Conservation (phyloP, 768 basidiomycete species). For the Phylloporus scabripes region DNA sequence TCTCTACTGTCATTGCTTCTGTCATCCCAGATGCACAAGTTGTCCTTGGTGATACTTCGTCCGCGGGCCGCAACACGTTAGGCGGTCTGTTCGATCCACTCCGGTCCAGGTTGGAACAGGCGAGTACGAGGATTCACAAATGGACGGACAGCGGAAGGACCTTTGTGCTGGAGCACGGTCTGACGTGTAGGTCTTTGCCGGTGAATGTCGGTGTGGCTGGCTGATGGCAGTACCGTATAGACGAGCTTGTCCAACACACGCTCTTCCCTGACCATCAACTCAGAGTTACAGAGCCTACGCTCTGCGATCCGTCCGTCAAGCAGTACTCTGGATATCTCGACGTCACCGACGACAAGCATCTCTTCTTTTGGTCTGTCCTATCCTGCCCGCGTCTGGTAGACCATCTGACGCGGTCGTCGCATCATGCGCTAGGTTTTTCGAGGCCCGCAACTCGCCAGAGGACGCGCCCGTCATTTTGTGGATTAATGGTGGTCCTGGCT, state of each 20-base stretch:
- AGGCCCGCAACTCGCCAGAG: slow-evolving; percentile 66
- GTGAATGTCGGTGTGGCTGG: slow-evolving; percentile 1
- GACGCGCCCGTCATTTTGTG: slow-evolving; percentile 83
- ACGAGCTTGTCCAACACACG: slow-evolving; percentile 59
- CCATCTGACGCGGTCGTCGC: not conserved
- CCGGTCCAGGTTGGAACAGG: slow-evolving; percentile 36
- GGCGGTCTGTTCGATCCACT: slow-evolving; percentile 40
- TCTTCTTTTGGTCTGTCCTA: slow-evolving; percentile 75
- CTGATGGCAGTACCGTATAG: slow-evolving; percentile 19
- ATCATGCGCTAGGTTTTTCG: slow-evolving; percentile 68
- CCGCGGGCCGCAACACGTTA: slow-evolving; percentile 15
- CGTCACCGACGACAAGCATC: slow-evolving; percentile 69
- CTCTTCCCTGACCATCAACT: slow-evolving; percentile 50
- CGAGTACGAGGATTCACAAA: slow-evolving; percentile 48
- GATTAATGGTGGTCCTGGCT: slow-evolving; percentile 80
- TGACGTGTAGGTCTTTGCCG: slow-evolving; percentile 55
- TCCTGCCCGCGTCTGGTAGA: not conserved
- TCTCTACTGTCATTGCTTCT: slow-evolving; percentile 34
- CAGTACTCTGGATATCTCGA: slow-evolving; percentile 84
- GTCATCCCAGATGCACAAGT: slow-evolving; percentile 40
- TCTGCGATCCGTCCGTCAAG: slow-evolving; percentile 73
- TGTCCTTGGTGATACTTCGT: slow-evolving; percentile 33
- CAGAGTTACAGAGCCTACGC: slow-evolving; percentile 57
- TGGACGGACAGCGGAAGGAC: slow-evolving; percentile 63
- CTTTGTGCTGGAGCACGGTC: slow-evolving; percentile 64